Conservation (phyloP, 2,329 filamentous ascomycete genomes). For the Colletotrichum siamense region DNA sequence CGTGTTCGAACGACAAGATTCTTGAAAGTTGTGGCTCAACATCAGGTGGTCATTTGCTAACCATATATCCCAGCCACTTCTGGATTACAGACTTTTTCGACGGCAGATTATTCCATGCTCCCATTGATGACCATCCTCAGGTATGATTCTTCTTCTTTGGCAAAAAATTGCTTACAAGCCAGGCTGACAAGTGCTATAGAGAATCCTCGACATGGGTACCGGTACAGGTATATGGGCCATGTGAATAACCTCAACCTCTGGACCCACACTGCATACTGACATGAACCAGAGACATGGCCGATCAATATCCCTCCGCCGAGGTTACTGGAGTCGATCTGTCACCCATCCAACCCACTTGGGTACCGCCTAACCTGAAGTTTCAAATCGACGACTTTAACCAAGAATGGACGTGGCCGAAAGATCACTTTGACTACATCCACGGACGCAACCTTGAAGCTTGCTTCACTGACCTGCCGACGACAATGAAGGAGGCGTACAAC, state of each 20-base stretch:
- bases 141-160: background rate
- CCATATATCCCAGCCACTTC: background rate
- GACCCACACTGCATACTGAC: background rate
- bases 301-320: conserved; percentile 47
- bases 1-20: accelerated
- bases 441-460: conserved; percentile 63
- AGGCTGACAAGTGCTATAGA: conserved; percentile 24
- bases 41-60: background rate
- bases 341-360: conserved; percentile 46
- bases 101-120: conserved; percentile 41
- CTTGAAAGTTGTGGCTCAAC: accelerated
- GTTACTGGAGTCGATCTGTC: conserved; percentile 60
- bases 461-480: conserved; percentile 59
- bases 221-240: conserved; percentile 51
- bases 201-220: conserved; percentile 47
- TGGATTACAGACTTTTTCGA: conserved; percentile 30
- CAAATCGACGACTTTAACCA: conserved; percentile 38
- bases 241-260: conserved; percentile 25
- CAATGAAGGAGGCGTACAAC: conserved; percentile 56
- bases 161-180: too few relatives aligned
- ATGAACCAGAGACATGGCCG: conserved; percentile 50
- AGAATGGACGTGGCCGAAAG: conserved; percentile 46
- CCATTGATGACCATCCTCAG: conserved; percentile 32
- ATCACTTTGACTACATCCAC: conserved; percentile 65
- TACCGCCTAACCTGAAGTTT: conserved; percentile 38